phyloP scores from a whole-genome alignment of 1,284 basidiomycete genomes.

The Ustilago esculenta region DNA sequence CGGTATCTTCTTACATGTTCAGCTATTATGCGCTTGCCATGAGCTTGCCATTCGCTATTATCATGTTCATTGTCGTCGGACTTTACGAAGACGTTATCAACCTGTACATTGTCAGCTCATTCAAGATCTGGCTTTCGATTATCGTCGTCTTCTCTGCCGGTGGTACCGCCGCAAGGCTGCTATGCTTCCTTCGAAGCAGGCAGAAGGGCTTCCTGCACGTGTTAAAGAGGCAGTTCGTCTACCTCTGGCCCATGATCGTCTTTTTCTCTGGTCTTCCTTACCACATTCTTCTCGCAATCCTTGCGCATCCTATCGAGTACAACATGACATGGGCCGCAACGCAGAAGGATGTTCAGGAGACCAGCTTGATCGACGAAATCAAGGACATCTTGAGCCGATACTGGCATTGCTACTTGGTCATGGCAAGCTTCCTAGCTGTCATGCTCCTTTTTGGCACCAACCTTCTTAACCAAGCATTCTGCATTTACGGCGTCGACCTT shows the following conservation, averaged over 20 bases:
- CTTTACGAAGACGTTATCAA: conserved; percentile 75
- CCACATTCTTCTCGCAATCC: conserved; percentile 75
- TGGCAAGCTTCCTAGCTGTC: conserved; percentile 74
- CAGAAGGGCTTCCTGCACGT: conserved; percentile 72
- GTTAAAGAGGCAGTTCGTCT: conserved; percentile 76
- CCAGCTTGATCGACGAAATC: conserved; percentile 84
- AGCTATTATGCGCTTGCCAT: conserved; percentile 81
- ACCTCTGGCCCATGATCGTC: conserved; percentile 74
- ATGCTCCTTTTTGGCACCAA: conserved; percentile 73
- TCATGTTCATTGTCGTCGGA: conserved; percentile 80
- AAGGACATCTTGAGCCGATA: conserved; percentile 73
- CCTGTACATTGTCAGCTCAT: conserved; percentile 71
- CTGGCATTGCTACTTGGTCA: conserved; percentile 68
- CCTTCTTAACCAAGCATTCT: conserved; percentile 74
- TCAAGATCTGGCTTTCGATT: conserved; percentile 81
- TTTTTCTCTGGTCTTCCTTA: conserved; percentile 37
- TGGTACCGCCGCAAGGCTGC: conserved; percentile 77
- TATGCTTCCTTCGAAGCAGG: conserved; percentile 81
- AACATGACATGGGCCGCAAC: conserved; percentile 78
- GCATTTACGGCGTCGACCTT: conserved; percentile 60
- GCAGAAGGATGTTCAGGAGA: conserved; percentile 45
- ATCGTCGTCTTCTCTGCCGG: conserved; percentile 79
- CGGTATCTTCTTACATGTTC: conserved; percentile 76
- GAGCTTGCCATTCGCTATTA: conserved; percentile 74
- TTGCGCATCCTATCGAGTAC: conserved; percentile 84